Percentiles rank a stretch among this genome's conserved stretches.
Conservation (phyloP, 164 flowering plant genomes). For the Piper longum region DNA sequence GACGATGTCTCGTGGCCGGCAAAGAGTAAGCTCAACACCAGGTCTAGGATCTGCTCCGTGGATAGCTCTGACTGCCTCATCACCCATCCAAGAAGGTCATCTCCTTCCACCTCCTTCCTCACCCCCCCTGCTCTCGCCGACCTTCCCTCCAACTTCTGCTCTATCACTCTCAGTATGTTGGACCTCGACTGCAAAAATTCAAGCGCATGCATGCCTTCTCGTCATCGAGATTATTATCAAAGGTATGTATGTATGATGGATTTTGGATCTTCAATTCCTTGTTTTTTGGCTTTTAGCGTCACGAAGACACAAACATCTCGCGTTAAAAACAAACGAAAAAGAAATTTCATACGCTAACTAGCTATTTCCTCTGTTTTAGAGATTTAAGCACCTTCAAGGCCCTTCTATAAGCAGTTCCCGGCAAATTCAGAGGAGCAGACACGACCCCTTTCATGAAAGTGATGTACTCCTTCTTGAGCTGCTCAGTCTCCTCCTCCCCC, state of each 20-base stretch:
- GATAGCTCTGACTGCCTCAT: slow-evolving; percentile 70
- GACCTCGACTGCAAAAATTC: slow-evolving; percentile 52
- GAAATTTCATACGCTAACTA: too few relatives aligned
- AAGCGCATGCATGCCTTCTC: too few relatives aligned
- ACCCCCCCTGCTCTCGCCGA: slow-evolving; percentile 15
- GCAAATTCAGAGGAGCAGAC: slow-evolving; percentile 71
- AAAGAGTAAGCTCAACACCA: slow-evolving; percentile 72
- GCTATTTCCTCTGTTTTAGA: background rate
- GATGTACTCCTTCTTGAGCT: slow-evolving; percentile 68
- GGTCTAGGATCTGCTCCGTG: slow-evolving; percentile 79
- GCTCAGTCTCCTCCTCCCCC: slow-evolving; percentile 62
- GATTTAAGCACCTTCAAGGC: slow-evolving; percentile 44
- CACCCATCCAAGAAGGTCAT: slow-evolving; percentile 88
- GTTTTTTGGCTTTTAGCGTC: too few relatives aligned
- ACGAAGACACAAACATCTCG: too few relatives aligned
- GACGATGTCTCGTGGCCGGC: slow-evolving; percentile 98
- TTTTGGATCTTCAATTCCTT: too few relatives aligned
- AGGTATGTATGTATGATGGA: too few relatives aligned
- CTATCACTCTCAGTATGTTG: slow-evolving; percentile 54
- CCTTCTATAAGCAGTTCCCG: slow-evolving; percentile 74
- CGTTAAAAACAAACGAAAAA: background rate
- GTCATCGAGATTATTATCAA: too few relatives aligned
- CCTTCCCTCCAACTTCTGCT: slow-evolving; percentile 67
- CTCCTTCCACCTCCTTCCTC: slow-evolving; percentile 29
- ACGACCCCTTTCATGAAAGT: slow-evolving; percentile 98